A percentile compares a stretch with the other conserved stretches of the same genome.
These are phyloP conservation scores for Cucurbita ficifolia DNA, from an alignment of 306 rosid species.

Conservation along the genomic window DNA sequence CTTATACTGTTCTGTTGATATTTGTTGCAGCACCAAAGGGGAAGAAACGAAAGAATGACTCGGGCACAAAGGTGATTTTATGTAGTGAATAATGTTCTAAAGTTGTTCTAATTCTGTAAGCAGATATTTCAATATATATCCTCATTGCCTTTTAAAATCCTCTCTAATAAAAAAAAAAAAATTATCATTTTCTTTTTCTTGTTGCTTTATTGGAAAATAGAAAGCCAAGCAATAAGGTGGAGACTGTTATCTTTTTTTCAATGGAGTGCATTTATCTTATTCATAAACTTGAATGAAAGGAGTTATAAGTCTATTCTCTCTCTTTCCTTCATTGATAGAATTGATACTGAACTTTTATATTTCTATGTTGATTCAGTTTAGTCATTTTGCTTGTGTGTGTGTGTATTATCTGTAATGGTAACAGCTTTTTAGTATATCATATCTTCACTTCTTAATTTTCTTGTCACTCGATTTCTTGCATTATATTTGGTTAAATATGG, in stretches of 20 bases:
- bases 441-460: neutral
- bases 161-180: no score
- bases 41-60: slow-evolving; percentile 73
- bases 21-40: slow-evolving; percentile 55
- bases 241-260: neutral
- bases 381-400: neutral
- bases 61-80: slow-evolving; percentile 55
- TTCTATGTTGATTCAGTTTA: neutral
- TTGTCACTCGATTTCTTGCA: neutral
- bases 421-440: neutral
- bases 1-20: slow-evolving; percentile 3
- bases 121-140: neutral
- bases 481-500: neutral
- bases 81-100: slow-evolving; percentile 3
- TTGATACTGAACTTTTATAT: neutral
- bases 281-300: neutral
- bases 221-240: neutral
- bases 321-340: neutral
- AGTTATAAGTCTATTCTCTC: neutral
- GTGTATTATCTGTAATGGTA: neutral
- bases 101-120: neutral
- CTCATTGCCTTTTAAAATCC: no score
- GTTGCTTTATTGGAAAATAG: neutral
- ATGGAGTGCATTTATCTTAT: neutral
- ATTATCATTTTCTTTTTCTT: neutral